phyloP scores from a whole-genome alignment of 257 asterid genomes.

The Jacaranda mimosifolia region DNA sequence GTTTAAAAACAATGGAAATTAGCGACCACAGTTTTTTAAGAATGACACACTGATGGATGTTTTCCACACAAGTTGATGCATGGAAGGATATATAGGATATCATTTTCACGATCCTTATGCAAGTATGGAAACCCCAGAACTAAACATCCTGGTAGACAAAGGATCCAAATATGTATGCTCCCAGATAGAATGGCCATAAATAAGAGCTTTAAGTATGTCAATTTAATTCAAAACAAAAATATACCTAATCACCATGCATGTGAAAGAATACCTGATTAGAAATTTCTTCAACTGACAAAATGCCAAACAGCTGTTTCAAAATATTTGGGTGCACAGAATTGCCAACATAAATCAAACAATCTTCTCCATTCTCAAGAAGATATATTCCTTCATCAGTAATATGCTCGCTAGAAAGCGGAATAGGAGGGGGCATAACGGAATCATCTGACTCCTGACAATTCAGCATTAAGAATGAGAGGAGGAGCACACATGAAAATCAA shows the following conservation, averaged over 20 bases:
- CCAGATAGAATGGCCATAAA: constrained; percentile 15
- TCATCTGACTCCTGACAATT: constrained; percentile 74
- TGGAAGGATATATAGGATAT: background rate
- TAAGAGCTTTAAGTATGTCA: constrained; percentile 13
- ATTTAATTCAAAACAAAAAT: constrained; percentile 5
- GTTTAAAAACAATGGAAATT: constrained; percentile 7
- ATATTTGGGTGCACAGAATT: constrained; percentile 64
- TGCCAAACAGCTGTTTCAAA: constrained; percentile 72
- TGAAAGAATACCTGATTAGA: constrained; percentile 70
- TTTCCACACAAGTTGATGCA: constrained; percentile 24
- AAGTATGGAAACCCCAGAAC: constrained; percentile 2
- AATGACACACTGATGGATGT: constrained; percentile 10
- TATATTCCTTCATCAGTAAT: constrained; percentile 81
- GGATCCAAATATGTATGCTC: background rate
- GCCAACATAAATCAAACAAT: constrained; percentile 89
- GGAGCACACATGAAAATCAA: constrained; percentile 24
- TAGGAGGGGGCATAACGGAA: constrained; percentile 67
- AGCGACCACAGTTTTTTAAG: background rate
- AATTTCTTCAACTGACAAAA: constrained; percentile 83
- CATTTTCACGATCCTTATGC: constrained; percentile 4
- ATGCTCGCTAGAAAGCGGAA: constrained; percentile 89
- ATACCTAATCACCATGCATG: constrained; percentile 7
- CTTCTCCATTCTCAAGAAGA: constrained; percentile 96
- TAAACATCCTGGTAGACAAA: constrained; percentile 8
- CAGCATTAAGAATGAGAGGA: constrained; percentile 35